Conservation (phyloP, 306 rosid genomes). For the Inga leiocalycina region DNA sequence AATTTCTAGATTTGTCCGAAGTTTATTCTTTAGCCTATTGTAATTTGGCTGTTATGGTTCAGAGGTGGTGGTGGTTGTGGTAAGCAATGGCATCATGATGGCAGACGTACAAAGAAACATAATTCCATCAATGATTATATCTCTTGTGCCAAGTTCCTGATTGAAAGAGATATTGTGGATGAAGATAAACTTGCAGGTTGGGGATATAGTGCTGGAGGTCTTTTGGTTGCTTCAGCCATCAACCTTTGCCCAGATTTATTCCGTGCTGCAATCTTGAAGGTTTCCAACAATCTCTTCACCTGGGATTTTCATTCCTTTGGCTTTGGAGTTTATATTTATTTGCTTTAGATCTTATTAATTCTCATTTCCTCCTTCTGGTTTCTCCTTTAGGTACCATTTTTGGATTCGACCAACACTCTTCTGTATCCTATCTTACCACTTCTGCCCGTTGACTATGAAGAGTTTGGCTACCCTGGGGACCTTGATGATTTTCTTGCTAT, state of each 20-base stretch:
- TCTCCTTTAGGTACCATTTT: constrained; percentile 81
- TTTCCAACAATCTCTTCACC: constrained; percentile 25
- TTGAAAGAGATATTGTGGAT: constrained; percentile 63
- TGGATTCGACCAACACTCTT: constrained; percentile 86
- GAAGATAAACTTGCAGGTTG: constrained; percentile 84
- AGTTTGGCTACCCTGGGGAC: constrained; percentile 90
- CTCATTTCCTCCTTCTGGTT: constrained; percentile 11
- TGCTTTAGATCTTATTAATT: constrained; percentile 24
- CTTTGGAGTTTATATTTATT: constrained; percentile 24
- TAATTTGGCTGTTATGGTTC: constrained; percentile 41
- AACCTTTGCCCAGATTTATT: constrained; percentile 79
- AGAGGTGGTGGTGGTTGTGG: constrained; percentile 98
- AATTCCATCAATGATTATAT: constrained; percentile 83
- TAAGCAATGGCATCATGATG: constrained; percentile 86
- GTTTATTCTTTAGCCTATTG: constrained; percentile 15
- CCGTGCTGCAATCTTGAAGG: constrained; percentile 84
- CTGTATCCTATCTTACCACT: constrained; percentile 83
- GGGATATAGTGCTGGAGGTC: constrained; percentile 96
- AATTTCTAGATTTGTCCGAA: neutral
- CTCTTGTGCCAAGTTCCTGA: constrained; percentile 82
- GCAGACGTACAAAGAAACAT: constrained; percentile 64
- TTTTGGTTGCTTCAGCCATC: constrained; percentile 88
- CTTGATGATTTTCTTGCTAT: constrained; percentile 81
- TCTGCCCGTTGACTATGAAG: constrained; percentile 72
- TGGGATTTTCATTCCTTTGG: constrained; percentile 22